Base-by-base conservation (phyloP, 202 grass and related monocot species). In the Schoenoplectus triqueter region DNA sequence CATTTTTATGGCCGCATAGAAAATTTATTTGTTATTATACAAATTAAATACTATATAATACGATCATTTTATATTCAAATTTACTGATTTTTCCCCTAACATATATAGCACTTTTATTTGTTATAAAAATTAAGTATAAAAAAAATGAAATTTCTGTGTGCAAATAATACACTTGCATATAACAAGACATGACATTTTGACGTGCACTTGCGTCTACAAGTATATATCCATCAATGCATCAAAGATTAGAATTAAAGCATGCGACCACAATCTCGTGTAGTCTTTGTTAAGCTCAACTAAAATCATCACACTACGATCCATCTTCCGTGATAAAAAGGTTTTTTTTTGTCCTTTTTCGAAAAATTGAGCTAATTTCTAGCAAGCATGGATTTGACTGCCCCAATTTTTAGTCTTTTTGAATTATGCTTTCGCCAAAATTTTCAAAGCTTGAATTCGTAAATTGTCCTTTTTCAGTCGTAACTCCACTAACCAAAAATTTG, bases 221-320 rank as follows among this genome's bases (percentile, higher is more conserved):
- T 68, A 67, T 18, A 7, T 44, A 44, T 75, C 8, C 18, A 54
- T n/a, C 50, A 49, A 73, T 52, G 15, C 42, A 31, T 78, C 54
- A 78, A 76, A 78, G 54, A 78, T 60, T 57, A 78, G 6, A 78
- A 60, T 78, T 78, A 42, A 78, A 59, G 54, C 74, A 78, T 78
- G 54, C 74, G 6, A 78, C 74, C 54, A 57, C 74, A 78, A 78
- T 57, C 74, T 60, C 54, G 74, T 78, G 52, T 60, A 44, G 74
- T 78, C 74, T 60, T 78, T 60, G 54, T 78, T 60, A 78, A 78
- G 1, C 54, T 78, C 73, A 78, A 78, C 14, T 60, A 78, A 77
- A 31, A 78, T n/a, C 52, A 78, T 78, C 47, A 73, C 69, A 50
- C 45, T 20, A 73, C 4, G 45, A 20, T 49, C 45, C 69, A 47